Conservation (phyloP, 768 basidiomycete species). For the Scleroderma citrinum region DNA sequence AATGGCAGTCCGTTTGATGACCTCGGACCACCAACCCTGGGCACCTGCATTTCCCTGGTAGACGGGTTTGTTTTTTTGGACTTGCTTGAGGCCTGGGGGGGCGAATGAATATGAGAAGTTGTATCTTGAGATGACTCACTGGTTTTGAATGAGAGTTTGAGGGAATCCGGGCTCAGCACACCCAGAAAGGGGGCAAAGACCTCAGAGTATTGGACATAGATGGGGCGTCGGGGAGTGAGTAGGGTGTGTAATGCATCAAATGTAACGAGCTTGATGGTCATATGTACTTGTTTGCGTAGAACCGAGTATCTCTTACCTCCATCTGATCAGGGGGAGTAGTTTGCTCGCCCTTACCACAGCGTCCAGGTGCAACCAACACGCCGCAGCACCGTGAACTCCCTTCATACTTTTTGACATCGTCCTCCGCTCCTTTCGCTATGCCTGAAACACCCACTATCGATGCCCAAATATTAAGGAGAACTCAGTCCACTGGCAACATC, state of each 20-base stretch:
- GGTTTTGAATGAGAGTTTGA: slow-evolving; percentile 55
- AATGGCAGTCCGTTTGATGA: slow-evolving; percentile 66
- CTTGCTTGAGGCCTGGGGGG: slow-evolving; percentile 38
- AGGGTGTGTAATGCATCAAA: slow-evolving; percentile 80
- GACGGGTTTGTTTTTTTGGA: slow-evolving; percentile 54
- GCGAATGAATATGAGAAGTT: slow-evolving; percentile 1
- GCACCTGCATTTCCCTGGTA: slow-evolving; percentile 45
- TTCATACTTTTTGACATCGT: slow-evolving; percentile 8
- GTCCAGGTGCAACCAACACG: no score
- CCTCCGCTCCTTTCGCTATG: slow-evolving; percentile 18
- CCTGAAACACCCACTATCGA: slow-evolving; percentile 20
- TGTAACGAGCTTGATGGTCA: slow-evolving; percentile 56
- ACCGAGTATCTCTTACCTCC: no score
- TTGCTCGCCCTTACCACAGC: no score
- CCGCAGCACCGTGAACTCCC: no score
- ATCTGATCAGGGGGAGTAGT: no score
- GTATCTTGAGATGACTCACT: slow-evolving; percentile 30
- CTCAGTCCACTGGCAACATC: slow-evolving; percentile 31
- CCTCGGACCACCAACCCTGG: slow-evolving; percentile 70
- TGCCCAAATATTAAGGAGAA: slow-evolving; percentile 29
- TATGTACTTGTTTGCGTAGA: background rate
- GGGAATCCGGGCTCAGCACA: slow-evolving; percentile 42
- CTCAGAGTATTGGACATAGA: slow-evolving; percentile 57
- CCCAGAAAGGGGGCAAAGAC: slow-evolving; percentile 66
- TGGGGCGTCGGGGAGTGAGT: slow-evolving; percentile 58